These are phyloP conservation scores for Alectoria sarmentosa DNA, from an alignment of 495 filamentous ascomycete genomes.

Conservation along the genomic window DNA sequence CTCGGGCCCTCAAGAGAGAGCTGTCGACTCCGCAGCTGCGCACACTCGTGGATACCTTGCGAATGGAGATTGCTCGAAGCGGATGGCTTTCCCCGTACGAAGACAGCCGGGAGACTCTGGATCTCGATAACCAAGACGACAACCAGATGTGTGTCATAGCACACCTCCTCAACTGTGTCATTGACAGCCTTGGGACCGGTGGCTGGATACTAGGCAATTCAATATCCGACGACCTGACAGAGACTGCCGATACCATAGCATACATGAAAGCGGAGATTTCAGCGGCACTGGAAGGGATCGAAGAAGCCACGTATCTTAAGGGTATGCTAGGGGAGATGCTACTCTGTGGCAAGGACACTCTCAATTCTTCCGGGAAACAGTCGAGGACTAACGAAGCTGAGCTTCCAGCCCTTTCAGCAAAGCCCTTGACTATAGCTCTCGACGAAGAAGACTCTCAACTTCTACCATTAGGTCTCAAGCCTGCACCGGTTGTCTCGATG, in stretches of 20 bases:
- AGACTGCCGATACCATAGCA: constrained; percentile 53
- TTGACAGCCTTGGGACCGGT: constrained; percentile 77
- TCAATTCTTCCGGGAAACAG: constrained; percentile 24
- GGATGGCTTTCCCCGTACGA: constrained; percentile 66
- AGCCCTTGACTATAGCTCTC: constrained; percentile 18
- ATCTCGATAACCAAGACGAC: constrained; percentile 48
- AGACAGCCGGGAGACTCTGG: constrained; percentile 46
- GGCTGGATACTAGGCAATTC: constrained; percentile 68
- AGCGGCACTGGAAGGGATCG: constrained; percentile 66
- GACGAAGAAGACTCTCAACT: constrained; percentile 33
- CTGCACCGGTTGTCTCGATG: constrained; percentile 43
- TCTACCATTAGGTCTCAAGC: constrained; percentile 68
- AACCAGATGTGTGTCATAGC: constrained; percentile 42
- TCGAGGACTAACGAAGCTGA: constrained; percentile 20
- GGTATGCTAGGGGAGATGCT: constrained; percentile 64
- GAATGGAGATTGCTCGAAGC: constrained; percentile 54
- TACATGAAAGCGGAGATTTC: constrained; percentile 68
- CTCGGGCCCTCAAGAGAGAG: constrained; percentile 54
- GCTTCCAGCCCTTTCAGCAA: constrained; percentile 26
- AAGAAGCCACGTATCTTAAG: constrained; percentile 63
- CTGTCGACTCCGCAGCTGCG: constrained; percentile 62
- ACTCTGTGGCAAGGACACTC: constrained; percentile 49
- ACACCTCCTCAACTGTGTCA: constrained; percentile 62
- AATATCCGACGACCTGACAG: constrained; percentile 43
- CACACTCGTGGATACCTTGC: constrained; percentile 65